These are phyloP conservation scores for Phlyctochytrium bullatum DNA, from an alignment of 192 early-diverging fungal species.

Conservation along the genomic window DNA sequence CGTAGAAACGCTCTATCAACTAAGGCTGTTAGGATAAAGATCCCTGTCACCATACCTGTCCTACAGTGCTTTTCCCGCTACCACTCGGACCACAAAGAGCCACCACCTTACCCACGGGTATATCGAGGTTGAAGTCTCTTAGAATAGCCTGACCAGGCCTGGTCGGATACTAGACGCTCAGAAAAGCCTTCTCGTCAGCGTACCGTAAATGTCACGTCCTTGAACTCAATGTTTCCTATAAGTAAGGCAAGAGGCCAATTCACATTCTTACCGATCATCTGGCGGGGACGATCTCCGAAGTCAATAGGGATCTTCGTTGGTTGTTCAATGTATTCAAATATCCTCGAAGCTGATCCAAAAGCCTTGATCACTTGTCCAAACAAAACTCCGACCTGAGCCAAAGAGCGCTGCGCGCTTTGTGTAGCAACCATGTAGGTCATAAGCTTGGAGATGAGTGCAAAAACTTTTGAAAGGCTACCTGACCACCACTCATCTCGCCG, in stretches of 20 bases:
- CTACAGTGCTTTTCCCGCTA: constrained; percentile 37
- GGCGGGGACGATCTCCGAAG: neutral
- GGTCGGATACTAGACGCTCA: constrained; percentile 36
- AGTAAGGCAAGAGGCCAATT: neutral
- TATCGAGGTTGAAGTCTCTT: constrained; percentile 25
- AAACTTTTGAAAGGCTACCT: neutral
- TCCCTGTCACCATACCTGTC: constrained; percentile 16
- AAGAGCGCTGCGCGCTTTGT: constrained; percentile 39
- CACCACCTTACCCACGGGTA: constrained; percentile 34
- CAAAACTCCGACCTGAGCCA: constrained; percentile 37
- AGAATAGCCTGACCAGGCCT: constrained; percentile 29
- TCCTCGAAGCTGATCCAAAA: constrained; percentile 26
- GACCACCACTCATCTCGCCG: constrained; percentile 34
- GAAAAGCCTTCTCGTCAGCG: too few relatives aligned
- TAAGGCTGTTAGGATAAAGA: constrained; percentile 1
- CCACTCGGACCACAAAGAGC: constrained; percentile 36
- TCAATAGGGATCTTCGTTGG: constrained; percentile 16
- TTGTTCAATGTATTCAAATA: constrained; percentile 45
- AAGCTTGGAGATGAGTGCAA: constrained; percentile 10
- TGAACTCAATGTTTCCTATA: constrained; percentile 34
- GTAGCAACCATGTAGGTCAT: constrained; percentile 48
- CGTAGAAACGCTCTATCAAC: constrained; percentile 45
- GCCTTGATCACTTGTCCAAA: constrained; percentile 47
- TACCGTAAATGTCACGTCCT: constrained; percentile 33
- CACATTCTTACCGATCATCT: neutral